Conservation (phyloP, 2,329 filamentous ascomycete genomes). For the Lachnellula cervina region DNA sequence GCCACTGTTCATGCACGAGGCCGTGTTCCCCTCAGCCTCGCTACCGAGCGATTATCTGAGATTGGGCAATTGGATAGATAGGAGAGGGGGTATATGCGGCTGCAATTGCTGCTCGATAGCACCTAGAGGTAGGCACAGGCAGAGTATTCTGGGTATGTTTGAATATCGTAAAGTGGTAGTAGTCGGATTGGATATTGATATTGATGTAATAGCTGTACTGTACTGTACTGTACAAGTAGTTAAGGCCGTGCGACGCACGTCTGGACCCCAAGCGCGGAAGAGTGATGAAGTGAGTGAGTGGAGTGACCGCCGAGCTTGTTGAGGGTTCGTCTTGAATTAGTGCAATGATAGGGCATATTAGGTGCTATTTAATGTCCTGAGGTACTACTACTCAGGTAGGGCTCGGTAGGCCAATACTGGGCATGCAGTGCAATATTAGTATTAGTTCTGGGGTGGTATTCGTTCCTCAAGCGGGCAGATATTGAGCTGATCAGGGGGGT, state of each 20-base stretch:
- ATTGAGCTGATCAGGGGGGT: not conserved
- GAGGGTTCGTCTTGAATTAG: no score
- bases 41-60: conserved; percentile 16
- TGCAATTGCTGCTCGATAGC: not conserved
- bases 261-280: not conserved
- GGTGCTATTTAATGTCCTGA: no score
- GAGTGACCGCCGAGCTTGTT: not conserved
- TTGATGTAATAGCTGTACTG: not conserved
- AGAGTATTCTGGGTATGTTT: not conserved
- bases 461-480: not conserved
- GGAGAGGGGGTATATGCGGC: not conserved
- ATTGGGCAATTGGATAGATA: conserved; percentile 2
- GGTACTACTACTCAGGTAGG: not conserved
- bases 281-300: not conserved
- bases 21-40: conserved; percentile 27
- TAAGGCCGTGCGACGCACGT: not conserved
- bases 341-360: no score
- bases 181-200: not conserved
- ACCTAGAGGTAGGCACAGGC: not conserved
- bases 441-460: not conserved
- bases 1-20: conserved; percentile 15
- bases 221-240: not conserved
- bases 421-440: not conserved
- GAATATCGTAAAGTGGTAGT: not conserved
- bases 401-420: not conserved